phyloP scores from a whole-genome alignment of 495 filamentous ascomycete genomes.

The Neurospora discreta region DNA sequence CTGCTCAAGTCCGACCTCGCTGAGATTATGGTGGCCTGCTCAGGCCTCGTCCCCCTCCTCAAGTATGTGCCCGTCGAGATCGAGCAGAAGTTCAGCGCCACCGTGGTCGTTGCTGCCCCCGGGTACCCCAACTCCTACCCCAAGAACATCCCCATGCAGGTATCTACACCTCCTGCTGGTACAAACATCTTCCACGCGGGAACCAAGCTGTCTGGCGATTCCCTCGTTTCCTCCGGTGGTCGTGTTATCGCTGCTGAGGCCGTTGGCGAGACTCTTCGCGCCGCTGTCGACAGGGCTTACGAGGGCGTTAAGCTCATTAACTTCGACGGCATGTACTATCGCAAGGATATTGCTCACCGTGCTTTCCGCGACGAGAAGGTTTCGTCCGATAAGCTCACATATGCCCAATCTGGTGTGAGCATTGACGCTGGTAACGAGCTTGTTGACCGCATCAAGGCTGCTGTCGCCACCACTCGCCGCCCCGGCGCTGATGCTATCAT shows the following conservation, averaged over 20 bases:
- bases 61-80: conserved; percentile 58
- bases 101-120: conserved; percentile 85
- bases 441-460: conserved; percentile 76
- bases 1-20: conserved; percentile 83
- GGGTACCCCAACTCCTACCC: conserved; percentile 90
- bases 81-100: conserved; percentile 60
- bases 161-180: conserved; percentile 27
- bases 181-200: conserved; percentile 89
- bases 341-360: conserved; percentile 83
- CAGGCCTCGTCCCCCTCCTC: conserved; percentile 59
- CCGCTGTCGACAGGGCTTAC: conserved; percentile 79
- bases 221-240: conserved; percentile 69
- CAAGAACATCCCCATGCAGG: conserved; percentile 68
- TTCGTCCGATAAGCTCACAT: conserved; percentile 55
- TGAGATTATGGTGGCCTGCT: conserved; percentile 81
- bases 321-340: conserved; percentile 85
- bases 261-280: conserved; percentile 59
- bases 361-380: conserved; percentile 36
- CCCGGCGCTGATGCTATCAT: conserved; percentile 84
- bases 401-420: conserved; percentile 85
- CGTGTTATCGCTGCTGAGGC: conserved; percentile 86
- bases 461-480: conserved; percentile 65
- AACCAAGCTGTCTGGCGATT: conserved; percentile 48
- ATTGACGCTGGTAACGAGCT: conserved; percentile 88
- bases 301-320: conserved; percentile 62